A percentile compares a stretch with the other conserved stretches of the same genome.
Conservation (phyloP, 192 early-diverging fungal species). For the Coemansia sp. region DNA sequence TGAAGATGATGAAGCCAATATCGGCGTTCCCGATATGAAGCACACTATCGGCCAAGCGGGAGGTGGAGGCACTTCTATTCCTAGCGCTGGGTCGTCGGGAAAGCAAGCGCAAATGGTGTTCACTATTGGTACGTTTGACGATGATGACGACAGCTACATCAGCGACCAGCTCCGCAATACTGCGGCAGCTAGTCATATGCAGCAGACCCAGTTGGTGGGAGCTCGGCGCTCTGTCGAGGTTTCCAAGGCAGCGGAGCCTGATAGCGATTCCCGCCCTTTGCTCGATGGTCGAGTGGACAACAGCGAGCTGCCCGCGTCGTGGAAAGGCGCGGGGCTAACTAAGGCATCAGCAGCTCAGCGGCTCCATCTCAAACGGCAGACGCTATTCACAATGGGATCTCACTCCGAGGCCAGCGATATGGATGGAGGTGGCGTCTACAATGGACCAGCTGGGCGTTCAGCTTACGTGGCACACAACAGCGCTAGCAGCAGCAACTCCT, state of each 20-base stretch:
- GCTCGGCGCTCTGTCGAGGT: background rate
- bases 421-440: conserved; percentile 21
- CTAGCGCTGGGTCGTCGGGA: conserved; percentile 26
- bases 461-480: background rate
- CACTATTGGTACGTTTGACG: conserved; percentile 54
- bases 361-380: conserved; percentile 23
- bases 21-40: background rate
- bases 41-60: conserved; percentile 8
- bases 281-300: background rate
- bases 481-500: background rate
- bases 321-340: conserved; percentile 7
- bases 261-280: background rate
- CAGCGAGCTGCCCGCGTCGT: conserved; percentile 5
- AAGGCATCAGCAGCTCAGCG: conserved; percentile 1
- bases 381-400: conserved; percentile 53
- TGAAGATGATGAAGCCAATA: background rate
- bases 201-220: conserved; percentile 1
- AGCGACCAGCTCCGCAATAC: conserved; percentile 2
- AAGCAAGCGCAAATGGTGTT: conserved; percentile 51
- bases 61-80: conserved; percentile 14
- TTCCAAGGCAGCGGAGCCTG: background rate
- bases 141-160: conserved; percentile 33
- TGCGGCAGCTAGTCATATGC: background rate
- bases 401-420: conserved; percentile 52
- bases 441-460: background rate